A percentile compares a stretch with the other conserved stretches of the same genome.
phyloP scores from a whole-genome alignment of 805 yeast genomes.

The Yarrowia deformans region DNA sequence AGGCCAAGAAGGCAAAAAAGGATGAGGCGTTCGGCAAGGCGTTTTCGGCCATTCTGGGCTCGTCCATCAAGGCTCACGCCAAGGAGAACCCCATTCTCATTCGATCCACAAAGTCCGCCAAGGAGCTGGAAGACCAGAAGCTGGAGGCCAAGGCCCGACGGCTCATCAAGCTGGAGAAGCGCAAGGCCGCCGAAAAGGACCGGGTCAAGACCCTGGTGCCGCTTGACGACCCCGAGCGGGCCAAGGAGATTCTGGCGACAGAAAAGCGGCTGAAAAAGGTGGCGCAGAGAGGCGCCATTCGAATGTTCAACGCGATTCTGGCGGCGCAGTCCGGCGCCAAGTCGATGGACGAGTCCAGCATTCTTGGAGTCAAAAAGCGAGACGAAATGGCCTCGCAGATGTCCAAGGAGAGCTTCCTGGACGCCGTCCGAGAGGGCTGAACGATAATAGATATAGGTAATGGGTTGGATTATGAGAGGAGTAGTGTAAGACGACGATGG shows the following conservation, averaged over 20 bases:
- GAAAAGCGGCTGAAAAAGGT: constrained; percentile 76
- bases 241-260: constrained; percentile 64
- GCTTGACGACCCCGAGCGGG: constrained; percentile 60
- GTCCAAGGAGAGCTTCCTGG: constrained; percentile 88
- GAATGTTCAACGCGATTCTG: constrained; percentile 81
- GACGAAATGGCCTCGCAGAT: constrained; percentile 68
- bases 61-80: constrained; percentile 87
- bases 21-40: constrained; percentile 81
- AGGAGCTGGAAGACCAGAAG: constrained; percentile 79
- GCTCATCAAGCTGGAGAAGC: constrained; percentile 73
- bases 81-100: constrained; percentile 90
- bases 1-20: constrained; percentile 64
- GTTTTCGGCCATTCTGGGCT: constrained; percentile 79
- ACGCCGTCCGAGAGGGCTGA: constrained; percentile 59
- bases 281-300: constrained; percentile 89
- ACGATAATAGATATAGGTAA: not conserved
- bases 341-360: constrained; percentile 48
- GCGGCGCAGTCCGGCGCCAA: constrained; percentile 70
- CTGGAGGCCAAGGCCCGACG: constrained; percentile 84
- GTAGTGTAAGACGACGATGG: too few relatives aligned
- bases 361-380: constrained; percentile 47
- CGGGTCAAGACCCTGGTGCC: constrained; percentile 76
- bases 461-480: not conserved
- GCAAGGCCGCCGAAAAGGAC: constrained; percentile 66
- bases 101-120: constrained; percentile 73